Percentiles rank a stretch among this genome's conserved stretches.
Conservation (phyloP, 2,329 filamentous ascomycete genomes). For the Cladorrhinum sp. region DNA sequence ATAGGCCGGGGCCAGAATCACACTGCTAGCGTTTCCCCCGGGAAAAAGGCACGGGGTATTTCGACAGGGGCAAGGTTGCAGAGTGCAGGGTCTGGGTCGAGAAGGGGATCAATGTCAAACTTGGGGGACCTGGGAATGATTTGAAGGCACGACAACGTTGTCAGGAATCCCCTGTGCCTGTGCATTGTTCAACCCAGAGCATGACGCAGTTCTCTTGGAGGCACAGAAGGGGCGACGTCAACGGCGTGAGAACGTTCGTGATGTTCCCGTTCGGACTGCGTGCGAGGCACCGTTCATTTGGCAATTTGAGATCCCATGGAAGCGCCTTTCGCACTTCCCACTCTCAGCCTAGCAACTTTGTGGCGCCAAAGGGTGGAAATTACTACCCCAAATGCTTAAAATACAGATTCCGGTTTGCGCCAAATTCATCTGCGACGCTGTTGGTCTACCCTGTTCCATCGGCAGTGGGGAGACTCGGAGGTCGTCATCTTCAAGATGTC, state of each 20-base stretch:
- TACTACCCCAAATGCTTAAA: slow-evolving; percentile 4
- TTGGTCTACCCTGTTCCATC: slow-evolving; percentile 2
- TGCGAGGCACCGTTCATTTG: neutral
- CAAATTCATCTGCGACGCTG: slow-evolving; percentile 5
- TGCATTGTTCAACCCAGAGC: neutral
- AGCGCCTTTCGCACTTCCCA: neutral
- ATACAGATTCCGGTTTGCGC: slow-evolving; percentile 6
- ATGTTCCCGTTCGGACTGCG: neutral
- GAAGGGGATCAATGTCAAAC: neutral
- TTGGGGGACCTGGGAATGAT: neutral
- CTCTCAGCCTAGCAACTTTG: neutral
- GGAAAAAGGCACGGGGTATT: neutral
- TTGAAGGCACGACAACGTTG: neutral
- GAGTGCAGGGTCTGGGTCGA: slow-evolving; percentile 4
- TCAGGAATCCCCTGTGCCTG: neutral
- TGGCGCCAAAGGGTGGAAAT: slow-evolving; percentile 6
- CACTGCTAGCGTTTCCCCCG: neutral
- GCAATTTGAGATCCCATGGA: neutral
- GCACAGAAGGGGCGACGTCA: neutral
- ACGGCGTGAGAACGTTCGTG: neutral
- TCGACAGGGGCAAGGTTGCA: slow-evolving; percentile 10
- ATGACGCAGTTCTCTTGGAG: neutral
- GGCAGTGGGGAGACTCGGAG: neutral
- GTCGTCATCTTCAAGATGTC: neutral
- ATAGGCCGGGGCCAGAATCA: slow-evolving; percentile 3